Base-by-base conservation (phyloP, 2,329 filamentous ascomycete species). In the Xylariaceae sp. region DNA sequence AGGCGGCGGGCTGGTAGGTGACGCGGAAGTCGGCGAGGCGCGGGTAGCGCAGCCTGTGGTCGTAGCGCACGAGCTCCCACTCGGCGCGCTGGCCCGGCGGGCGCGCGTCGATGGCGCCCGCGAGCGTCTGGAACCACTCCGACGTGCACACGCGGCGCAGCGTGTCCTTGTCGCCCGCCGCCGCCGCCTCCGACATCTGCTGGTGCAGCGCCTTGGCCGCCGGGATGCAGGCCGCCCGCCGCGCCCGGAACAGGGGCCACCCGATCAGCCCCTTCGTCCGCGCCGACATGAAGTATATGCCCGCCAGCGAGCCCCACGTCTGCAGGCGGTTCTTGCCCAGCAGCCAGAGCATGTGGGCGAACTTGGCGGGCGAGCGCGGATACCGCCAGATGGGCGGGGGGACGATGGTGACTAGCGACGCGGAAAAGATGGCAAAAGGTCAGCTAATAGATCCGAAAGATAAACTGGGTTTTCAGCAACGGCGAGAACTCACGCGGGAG, bases 111-210 rank as follows among this genome's bases (percentile, higher is more conserved):
- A 90, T 77, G 50, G 80, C 77, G 7, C 73, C 68, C n/a, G 70
- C 65, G 58, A 90, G 78, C 43, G 76, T 76, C 37, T 74, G 67
- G 58, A 73, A 75, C 37, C 88, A 75, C 20, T 78, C 76, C 26
- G 75, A 70, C 18, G 78, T 71, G 73, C 86, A 88, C 40, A 87
- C 70, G 23, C 70, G 69, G 39, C 76, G 70, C 21, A 89, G 72
- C 4, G 76, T 72, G 2, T 65, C 60, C 59, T 74, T 72, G 72
- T 88, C 81, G 53, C 82, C 84, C 2, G 72, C 70, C 6, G 87
- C 86, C 43, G 88, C 80, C 4, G 81, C 81, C 53, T 78, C 76
- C 62, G 84, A 83, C 77, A 89, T 82, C 59, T 81, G 72, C 46
- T 74, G 72, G 69, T 90, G 85, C 64, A 88, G 73, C 16, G 75